These are phyloP conservation scores for Cylindrotheca closterium DNA, from an alignment of 108 stramenopile genomes.

Conservation along the genomic window DNA sequence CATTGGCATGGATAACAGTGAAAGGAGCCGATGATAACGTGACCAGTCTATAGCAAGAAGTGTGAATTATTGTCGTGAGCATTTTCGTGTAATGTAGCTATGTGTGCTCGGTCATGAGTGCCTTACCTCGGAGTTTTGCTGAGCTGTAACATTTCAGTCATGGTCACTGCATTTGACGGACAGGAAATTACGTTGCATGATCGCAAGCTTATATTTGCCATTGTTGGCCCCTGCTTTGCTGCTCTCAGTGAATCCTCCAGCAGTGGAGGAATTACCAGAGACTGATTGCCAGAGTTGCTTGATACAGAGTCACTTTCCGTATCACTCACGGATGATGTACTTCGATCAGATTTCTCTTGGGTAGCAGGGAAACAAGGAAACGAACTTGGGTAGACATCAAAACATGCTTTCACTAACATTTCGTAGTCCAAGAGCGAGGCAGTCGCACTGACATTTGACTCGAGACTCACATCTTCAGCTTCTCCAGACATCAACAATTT, in stretches of 20 bases:
- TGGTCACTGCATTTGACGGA: constrained; percentile 14
- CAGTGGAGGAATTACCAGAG: constrained; percentile 8
- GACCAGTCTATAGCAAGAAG: constrained; percentile 22
- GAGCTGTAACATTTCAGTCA: constrained; percentile 25
- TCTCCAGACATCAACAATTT: constrained; percentile 6
- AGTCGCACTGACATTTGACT: background rate
- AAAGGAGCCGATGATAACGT: constrained; percentile 28
- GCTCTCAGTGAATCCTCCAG: constrained; percentile 14
- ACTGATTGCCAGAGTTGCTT: constrained; percentile 6
- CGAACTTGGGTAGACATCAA: constrained; percentile 5
- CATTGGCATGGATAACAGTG: constrained; percentile 36
- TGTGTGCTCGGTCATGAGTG: background rate
- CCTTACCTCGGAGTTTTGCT: constrained; percentile 29
- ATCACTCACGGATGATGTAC: constrained; percentile 29
- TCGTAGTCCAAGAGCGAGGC: constrained; percentile 6
- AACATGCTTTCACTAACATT: background rate
- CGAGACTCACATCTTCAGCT: background rate
- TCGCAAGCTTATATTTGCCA: background rate
- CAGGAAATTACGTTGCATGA: constrained; percentile 20
- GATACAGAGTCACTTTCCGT: constrained; percentile 27
- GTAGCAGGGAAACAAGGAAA: background rate
- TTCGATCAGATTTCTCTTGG: background rate
- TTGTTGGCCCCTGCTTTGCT: background rate
- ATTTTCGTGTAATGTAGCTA: background rate
- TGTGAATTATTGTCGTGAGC: constrained; percentile 5